A percentile compares a stretch with the other conserved stretches of the same genome.
phyloP scores from a whole-genome alignment of 805 yeast genomes.

The Hanseniaspora thailandica region DNA sequence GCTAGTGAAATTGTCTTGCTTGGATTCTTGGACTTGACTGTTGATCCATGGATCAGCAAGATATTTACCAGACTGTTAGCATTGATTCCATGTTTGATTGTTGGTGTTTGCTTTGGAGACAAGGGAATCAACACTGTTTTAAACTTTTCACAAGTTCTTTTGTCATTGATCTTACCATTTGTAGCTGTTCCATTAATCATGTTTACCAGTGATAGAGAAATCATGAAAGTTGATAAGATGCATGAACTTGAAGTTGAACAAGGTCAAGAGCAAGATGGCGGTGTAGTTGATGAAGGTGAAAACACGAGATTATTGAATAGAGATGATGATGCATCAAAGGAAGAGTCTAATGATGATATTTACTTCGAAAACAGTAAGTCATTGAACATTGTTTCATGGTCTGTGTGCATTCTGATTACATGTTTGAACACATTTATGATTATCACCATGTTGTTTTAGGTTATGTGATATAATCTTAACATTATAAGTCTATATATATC shows the following conservation, averaged over 20 bases:
- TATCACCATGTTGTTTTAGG: not conserved
- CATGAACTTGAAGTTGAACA: slow-evolving; percentile 13
- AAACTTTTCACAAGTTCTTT: slow-evolving; percentile 72
- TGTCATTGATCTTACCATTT: slow-evolving; percentile 69
- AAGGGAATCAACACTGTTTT: slow-evolving; percentile 66
- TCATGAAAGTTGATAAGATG: slow-evolving; percentile 43
- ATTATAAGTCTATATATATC: too few relatives aligned
- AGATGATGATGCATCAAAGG: not conserved
- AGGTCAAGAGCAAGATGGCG: not conserved
- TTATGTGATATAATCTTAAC: too few relatives aligned
- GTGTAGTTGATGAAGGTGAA: not conserved
- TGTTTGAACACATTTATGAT: slow-evolving; percentile 7
- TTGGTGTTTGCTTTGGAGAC: slow-evolving; percentile 62
- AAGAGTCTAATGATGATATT: not conserved
- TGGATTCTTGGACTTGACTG: slow-evolving; percentile 70
- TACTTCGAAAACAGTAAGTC: slow-evolving; percentile 7
- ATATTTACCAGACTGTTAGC: slow-evolving; percentile 74
- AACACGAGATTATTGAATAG: not conserved
- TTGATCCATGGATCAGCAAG: slow-evolving; percentile 73
- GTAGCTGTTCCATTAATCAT: slow-evolving; percentile 80
- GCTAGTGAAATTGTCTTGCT: slow-evolving; percentile 92
- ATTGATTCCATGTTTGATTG: slow-evolving; percentile 55
- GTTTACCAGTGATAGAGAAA: slow-evolving; percentile 58
- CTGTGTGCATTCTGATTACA: slow-evolving; percentile 6
- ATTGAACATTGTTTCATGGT: slow-evolving; percentile 4